Evolutionary conservation across 345 rosid genomes (phyloP).

Genomic region (Carallia brachiata): DNA sequence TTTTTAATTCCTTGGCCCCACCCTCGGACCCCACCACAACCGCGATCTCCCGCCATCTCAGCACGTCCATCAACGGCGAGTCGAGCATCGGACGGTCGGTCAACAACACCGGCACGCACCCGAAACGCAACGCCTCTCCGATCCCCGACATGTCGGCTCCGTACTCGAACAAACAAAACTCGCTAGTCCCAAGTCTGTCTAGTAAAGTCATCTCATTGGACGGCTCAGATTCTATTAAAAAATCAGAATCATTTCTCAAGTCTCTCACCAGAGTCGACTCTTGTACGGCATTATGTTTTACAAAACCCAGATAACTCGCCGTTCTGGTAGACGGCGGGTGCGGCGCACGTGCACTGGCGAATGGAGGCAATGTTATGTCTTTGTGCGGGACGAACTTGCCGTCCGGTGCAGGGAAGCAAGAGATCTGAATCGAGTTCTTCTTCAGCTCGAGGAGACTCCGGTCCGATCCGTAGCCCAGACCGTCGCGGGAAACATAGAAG

Average conservation of each 20-base stretch:
- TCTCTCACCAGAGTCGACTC: conserved; percentile 23
- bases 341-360: not conserved
- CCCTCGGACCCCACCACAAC: conserved; percentile 37
- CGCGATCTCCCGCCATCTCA: conserved; percentile 52
- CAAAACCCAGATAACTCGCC: conserved; percentile 30
- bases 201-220: conserved; percentile 32
- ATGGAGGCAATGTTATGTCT: conserved; percentile 51
- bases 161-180: conserved; percentile 51
- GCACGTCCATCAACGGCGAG: conserved; percentile 53
- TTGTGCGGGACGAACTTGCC: conserved; percentile 55
- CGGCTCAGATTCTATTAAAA: conserved; percentile 47
- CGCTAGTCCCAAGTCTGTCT: conserved; percentile 30
- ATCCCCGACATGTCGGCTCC: conserved; percentile 39
- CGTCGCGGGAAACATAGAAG: conserved; percentile 40
- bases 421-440: conserved; percentile 62
- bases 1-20: conserved; percentile 35
- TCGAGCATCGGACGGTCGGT: conserved; percentile 59
- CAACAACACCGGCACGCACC: conserved; percentile 56
- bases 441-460: conserved; percentile 56
- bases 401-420: conserved; percentile 44
- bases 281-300: conserved; percentile 26
- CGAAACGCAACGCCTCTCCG: conserved; percentile 47
- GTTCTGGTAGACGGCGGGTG: conserved; percentile 16
- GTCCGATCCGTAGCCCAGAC: conserved; percentile 39
- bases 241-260: conserved; percentile 32